phyloP scores from a whole-genome alignment of 257 asterid species.

The Cinchona pubescens region DNA sequence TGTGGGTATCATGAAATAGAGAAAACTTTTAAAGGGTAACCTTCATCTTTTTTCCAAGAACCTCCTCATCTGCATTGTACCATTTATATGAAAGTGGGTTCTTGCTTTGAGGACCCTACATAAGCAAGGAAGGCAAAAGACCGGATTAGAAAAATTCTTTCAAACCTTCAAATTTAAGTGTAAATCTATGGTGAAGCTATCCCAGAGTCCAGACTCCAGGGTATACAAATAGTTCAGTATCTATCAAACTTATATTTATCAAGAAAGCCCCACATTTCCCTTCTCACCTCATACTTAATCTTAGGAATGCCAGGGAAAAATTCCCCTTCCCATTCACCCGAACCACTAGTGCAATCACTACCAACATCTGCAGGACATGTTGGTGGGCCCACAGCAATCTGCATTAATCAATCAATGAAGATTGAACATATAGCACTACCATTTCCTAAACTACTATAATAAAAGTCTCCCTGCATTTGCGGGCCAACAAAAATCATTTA shows the following conservation, averaged over 20 bases:
- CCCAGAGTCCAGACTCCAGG: too few relatives aligned
- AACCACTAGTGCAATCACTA: conserved; percentile 38
- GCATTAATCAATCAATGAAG: conserved; percentile 15
- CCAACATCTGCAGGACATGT: conserved; percentile 75
- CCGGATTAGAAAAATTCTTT: neutral
- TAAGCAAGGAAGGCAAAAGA: neutral
- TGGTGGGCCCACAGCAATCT: conserved; percentile 69
- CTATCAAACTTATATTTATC: neutral
- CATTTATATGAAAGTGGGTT: conserved; percentile 82
- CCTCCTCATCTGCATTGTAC: conserved; percentile 88
- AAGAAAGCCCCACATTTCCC: neutral
- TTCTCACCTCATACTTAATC: conserved; percentile 75
- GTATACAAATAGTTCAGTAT: neutral
- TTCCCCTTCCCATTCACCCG: conserved; percentile 81
- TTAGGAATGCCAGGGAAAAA: conserved; percentile 78
- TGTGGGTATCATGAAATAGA: neutral
- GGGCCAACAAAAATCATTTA: neutral
- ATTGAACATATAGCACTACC: neutral
- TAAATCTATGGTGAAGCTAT: neutral
- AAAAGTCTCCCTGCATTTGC: neutral
- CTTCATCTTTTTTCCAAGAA: conserved; percentile 97
- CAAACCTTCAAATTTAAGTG: neutral
- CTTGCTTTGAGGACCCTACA: conserved; percentile 86
- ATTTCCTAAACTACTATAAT: neutral
- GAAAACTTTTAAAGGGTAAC: conserved; percentile 28